Base-by-base conservation (phyloP, 192 early-diverging fungal genomes). In the Coemansia sp. region DNA sequence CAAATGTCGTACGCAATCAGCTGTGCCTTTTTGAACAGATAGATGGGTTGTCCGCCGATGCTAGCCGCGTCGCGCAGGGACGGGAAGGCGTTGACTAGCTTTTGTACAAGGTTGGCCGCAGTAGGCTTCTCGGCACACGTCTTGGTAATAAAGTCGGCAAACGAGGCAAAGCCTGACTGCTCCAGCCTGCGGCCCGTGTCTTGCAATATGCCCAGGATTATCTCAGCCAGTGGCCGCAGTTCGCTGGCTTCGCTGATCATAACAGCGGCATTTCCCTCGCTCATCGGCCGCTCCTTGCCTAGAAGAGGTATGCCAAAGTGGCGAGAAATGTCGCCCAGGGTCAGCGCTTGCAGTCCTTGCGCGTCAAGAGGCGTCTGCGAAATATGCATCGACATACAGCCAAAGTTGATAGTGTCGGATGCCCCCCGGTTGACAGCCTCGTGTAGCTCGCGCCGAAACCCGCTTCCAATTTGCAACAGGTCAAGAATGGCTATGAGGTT, bases 351-450 rank as follows among this genome's bases (percentile, higher is more conserved):
- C n/a, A 92, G 69, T 5, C 81, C 85, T 50, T 84, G 73, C 20
- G 94, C 89, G 3, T 80, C 84, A 49, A 91, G 57, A 1, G 76
- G 65, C 0, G 86, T 85, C 34, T 88, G 88, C 0, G 91, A 88
- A 40, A 96, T 93, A 67, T 95, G 92, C 67, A 94, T 81, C 50
- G 91, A 89, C 86, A 96, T 93, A 70, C 87, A 87, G 10, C 95
- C 95, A 84, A 91, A 95, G 40, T 87, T 81, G 33, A 95, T 90
- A 3, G 89, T 91, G 62, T 93, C 89, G 20, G 92, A 90, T 0
- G 90, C 92, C 15, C 92, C 91, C 29, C 93, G 76, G 31, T 81
- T 91, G 34, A 81, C 73, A 13, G 84, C 83, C 16, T 84, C 83
- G 68, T 90, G 87, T 22, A 96, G 87, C 41, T 90, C 88, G 36